Base-by-base conservation (phyloP, 2,329 filamentous ascomycete genomes). In the Alternaria postmessia region DNA sequence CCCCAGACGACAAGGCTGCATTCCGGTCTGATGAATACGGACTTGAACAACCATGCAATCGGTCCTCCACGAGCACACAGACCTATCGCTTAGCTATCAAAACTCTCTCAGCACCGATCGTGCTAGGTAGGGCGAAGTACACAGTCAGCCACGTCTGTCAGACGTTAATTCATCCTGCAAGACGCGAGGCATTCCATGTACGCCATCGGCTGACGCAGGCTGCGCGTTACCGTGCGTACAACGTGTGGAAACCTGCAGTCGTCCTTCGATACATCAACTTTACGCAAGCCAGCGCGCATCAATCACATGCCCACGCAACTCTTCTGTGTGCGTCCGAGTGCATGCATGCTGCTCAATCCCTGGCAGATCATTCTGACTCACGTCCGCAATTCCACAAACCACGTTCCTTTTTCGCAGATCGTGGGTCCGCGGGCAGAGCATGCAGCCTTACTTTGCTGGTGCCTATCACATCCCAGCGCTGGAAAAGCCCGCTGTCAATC, bases 241-340 rank as follows among this genome's bases (percentile, higher is more conserved):
- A 63, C 51, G 65, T 67, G 49, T 69, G 61, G 64, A 64, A 68
- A 59, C 51, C 65, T 68, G 64, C 66, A 66, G 46, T 49, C 41
- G 59, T 57, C 47, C 63, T 68, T 69, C 66, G 63, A 68, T 64
- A 61, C 63, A 64, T 63, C 62, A 55, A 56, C 43, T 24, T 24
- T 38, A 49, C 46, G 30, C 46, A 49, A 34, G 51, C 61, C 60
- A 66, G 66, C 43, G 65, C 64, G 65, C 62, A 64, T 63, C 62
- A 59, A 62, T 73, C 71, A 74, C 69, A 73, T 69, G 66, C 63
- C 54, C 65, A 66, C 68, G 62, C 64, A 61, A 38, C 52, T 44
- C 41, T 59, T 53, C 51, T 61, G 59, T 59, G 46, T 46, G 38
- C 24, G 28, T 26, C 26, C 54, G 44, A 46, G 51, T 59, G 26